A percentile compares a stretch with the other conserved stretches of the same genome.
Evolutionary conservation across 768 basidiomycete species (phyloP).

Genomic region (Macrolepiota fuliginosa): DNA sequence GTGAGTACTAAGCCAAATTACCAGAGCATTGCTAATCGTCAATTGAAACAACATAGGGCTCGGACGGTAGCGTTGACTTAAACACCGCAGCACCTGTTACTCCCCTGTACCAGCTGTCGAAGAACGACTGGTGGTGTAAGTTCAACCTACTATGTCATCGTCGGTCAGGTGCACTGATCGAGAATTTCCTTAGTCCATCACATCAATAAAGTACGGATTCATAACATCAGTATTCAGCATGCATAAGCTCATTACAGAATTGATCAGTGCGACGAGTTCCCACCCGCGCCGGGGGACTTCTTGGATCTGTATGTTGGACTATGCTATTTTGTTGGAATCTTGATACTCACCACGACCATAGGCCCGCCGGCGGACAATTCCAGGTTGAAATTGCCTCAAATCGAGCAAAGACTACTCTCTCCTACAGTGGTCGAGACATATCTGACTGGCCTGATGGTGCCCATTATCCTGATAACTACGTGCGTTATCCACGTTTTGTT

Average conservation of each 20-base stretch:
- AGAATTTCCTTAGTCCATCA: slow-evolving; percentile 30
- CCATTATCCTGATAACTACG: slow-evolving; percentile 42
- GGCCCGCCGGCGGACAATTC: slow-evolving; percentile 48
- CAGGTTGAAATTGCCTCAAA: slow-evolving; percentile 49
- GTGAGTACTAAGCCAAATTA: slow-evolving; percentile 24
- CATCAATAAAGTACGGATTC: slow-evolving; percentile 28
- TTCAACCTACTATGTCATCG: not conserved
- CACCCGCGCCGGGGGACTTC: slow-evolving; percentile 38
- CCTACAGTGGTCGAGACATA: slow-evolving; percentile 35
- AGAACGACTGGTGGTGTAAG: slow-evolving; percentile 47
- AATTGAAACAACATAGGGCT: slow-evolving; percentile 25
- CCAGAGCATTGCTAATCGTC: not conserved
- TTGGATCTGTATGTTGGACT: slow-evolving; percentile 37
- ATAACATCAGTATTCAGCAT: not conserved
- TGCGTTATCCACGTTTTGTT: slow-evolving; percentile 22
- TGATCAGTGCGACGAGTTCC: slow-evolving; percentile 38
- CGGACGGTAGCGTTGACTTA: slow-evolving; percentile 24
- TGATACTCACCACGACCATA: slow-evolving; percentile 14
- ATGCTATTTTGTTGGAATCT: not conserved
- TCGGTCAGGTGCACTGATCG: slow-evolving; percentile 6
- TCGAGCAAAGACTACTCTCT: slow-evolving; percentile 43
- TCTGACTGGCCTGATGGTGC: slow-evolving; percentile 47
- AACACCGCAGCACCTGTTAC: slow-evolving; percentile 38
- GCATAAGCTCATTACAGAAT: not conserved
- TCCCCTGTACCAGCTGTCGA: slow-evolving; percentile 41